Evolutionary conservation across 1,284 basidiomycete genomes (phyloP).

Genomic region (Tilletia horrida): DNA sequence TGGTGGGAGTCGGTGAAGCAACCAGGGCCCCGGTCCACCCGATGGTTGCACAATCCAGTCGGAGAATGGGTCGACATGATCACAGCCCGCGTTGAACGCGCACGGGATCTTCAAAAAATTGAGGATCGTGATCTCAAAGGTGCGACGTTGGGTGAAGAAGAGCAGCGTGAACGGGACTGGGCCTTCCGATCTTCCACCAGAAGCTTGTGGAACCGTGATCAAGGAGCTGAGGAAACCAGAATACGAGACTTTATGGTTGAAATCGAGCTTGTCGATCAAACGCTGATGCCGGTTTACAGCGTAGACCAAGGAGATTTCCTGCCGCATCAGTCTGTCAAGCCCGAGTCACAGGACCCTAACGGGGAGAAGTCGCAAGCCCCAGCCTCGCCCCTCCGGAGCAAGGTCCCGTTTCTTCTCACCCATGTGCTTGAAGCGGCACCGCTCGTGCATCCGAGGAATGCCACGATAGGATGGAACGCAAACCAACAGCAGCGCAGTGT

Average conservation of each 20-base stretch:
- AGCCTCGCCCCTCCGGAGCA: constrained; percentile 12
- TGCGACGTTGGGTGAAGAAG: neutral
- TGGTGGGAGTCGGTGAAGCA: constrained; percentile 65
- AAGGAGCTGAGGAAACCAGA: constrained; percentile 15
- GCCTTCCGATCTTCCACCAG: neutral
- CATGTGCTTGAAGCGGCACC: constrained; percentile 42
- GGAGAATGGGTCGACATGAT: constrained; percentile 30
- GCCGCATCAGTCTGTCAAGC: constrained; percentile 22
- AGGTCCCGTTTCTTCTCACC: constrained; percentile 24
- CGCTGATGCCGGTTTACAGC: neutral
- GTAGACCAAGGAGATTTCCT: constrained; percentile 23
- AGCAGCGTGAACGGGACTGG: constrained; percentile 16
- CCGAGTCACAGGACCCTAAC: constrained; percentile 20
- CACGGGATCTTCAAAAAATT: neutral
- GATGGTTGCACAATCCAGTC: constrained; percentile 48
- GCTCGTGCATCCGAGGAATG: constrained; percentile 47
- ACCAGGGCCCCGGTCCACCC: constrained; percentile 36
- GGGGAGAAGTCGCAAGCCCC: constrained; percentile 34
- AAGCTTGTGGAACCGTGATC: neutral
- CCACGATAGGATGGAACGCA: constrained; percentile 25
- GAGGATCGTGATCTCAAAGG: neutral
- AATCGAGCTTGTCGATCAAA: constrained; percentile 31
- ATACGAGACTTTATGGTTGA: constrained; percentile 23
- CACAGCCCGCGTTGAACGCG: neutral
- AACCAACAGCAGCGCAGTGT: constrained; percentile 11